phyloP scores from a whole-genome alignment of 768 basidiomycete species.

The Termitomyces sp. region DNA sequence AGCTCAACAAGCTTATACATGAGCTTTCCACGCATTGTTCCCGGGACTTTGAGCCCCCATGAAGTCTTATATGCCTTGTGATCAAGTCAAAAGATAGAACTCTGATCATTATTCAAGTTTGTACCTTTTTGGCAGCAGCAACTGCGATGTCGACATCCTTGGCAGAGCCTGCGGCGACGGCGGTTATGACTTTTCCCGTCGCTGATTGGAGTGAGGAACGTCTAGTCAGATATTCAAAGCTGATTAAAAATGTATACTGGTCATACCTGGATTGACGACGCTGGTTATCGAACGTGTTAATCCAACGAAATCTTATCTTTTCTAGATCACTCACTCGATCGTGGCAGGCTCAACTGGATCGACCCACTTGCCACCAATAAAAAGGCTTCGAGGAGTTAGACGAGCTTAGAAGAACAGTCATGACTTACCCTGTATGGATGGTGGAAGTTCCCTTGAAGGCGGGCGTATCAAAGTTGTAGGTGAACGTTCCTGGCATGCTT shows the following conservation, averaged over 20 bases:
- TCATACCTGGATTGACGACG: slow-evolving; percentile 22
- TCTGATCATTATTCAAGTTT: not conserved
- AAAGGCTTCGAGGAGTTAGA: slow-evolving; percentile 30
- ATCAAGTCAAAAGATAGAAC: not conserved
- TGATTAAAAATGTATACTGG: not conserved
- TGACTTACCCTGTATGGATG: slow-evolving; percentile 50
- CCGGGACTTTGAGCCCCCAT: slow-evolving; percentile 65
- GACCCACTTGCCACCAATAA: slow-evolving; percentile 59
- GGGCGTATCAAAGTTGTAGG: slow-evolving; percentile 49
- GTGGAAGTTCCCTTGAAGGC: slow-evolving; percentile 55
- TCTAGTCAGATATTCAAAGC: slow-evolving; percentile 22
- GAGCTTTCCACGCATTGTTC: slow-evolving; percentile 25
- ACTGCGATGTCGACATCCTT: slow-evolving; percentile 70
- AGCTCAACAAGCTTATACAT: slow-evolving; percentile 29
- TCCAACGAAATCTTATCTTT: not conserved
- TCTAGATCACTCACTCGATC: slow-evolving; percentile 48
- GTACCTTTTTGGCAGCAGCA: slow-evolving; percentile 47
- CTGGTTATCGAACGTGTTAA: not conserved
- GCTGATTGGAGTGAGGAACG: slow-evolving; percentile 28
- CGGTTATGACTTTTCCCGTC: slow-evolving; percentile 53
- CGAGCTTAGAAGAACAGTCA: not conserved
- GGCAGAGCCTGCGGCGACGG: slow-evolving; percentile 47
- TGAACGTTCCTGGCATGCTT: slow-evolving; percentile 33
- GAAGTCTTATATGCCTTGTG: slow-evolving; percentile 40
- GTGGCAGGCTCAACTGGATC: slow-evolving; percentile 43